These are phyloP conservation scores for Blastocystis sp. DNA, from an alignment of 352 stramenopile species.

Conservation along the genomic window DNA sequence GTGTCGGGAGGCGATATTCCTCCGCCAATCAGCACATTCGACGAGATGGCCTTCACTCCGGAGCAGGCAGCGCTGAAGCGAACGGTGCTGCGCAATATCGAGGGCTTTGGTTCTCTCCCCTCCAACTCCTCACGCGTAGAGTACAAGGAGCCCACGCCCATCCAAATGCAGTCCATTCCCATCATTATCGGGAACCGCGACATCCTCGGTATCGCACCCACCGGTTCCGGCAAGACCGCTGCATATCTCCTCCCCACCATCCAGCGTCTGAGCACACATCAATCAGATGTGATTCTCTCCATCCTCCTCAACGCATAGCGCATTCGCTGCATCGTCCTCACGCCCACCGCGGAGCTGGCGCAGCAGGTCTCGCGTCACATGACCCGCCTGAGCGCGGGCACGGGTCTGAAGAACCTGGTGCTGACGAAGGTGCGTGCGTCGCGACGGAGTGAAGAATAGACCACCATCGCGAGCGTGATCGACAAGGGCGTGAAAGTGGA, in stretches of 20 bases:
- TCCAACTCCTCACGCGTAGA: conserved; percentile 74
- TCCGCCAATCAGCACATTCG: conserved; percentile 66
- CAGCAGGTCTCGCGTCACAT: conserved; percentile 95
- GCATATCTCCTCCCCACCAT: conserved; percentile 94
- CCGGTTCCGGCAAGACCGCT: conserved; percentile 93
- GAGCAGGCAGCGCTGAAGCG: conserved; percentile 30
- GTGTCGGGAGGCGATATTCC: conserved; percentile 72
- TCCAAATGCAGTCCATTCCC: conserved; percentile 97
- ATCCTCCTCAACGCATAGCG: conserved; percentile 75
- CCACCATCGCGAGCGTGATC: not conserved
- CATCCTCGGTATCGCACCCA: conserved; percentile 92
- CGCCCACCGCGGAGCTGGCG: conserved; percentile 94
- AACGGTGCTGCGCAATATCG: conserved; percentile 60
- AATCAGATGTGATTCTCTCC: conserved; percentile 75
- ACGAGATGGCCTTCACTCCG: conserved; percentile 73
- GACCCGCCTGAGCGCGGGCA: conserved; percentile 84
- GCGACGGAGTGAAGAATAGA: conserved; percentile 75
- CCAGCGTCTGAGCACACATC: conserved; percentile 79
- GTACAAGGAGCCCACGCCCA: conserved; percentile 97
- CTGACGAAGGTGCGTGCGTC: conserved; percentile 88
- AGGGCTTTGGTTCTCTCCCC: conserved; percentile 66
- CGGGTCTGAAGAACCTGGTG: conserved; percentile 82
- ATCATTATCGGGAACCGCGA: conserved; percentile 87
- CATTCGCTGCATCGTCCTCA: conserved; percentile 90
- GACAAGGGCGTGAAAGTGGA: conserved; percentile 83